phyloP scores from a whole-genome alignment of 176 grass and related monocot species.

The Musa acuminata region DNA sequence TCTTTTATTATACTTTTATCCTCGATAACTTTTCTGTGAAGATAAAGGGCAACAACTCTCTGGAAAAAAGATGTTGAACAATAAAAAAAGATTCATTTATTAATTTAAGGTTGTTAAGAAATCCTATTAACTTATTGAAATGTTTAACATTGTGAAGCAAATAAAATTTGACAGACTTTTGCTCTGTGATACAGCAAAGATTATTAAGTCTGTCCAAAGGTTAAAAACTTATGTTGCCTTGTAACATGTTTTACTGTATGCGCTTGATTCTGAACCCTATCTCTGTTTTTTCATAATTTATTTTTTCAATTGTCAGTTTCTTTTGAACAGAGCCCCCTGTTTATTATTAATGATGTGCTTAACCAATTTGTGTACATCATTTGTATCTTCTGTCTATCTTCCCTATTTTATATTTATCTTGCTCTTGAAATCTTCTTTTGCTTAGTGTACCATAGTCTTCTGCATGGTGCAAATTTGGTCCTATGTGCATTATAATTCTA shows the following conservation, averaged over 20 bases:
- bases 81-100: too few relatives aligned
- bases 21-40: too few relatives aligned
- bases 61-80: too few relatives aligned
- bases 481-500: not conserved
- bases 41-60: too few relatives aligned
- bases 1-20: too few relatives aligned
- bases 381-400: not conserved
- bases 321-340: not conserved
- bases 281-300: not conserved
- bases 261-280: not conserved
- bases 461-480: not conserved
- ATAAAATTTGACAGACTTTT: too few relatives aligned
- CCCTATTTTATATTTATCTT: not conserved
- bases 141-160: too few relatives aligned
- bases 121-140: too few relatives aligned
- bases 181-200: too few relatives aligned
- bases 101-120: too few relatives aligned
- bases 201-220: too few relatives aligned
- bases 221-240: too few relatives aligned
- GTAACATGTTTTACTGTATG: not conserved
- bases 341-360: not conserved
- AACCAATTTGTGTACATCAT: not conserved
- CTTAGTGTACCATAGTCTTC: not conserved
- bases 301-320: not conserved
- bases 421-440: not conserved